phyloP scores from a whole-genome alignment of 495 filamentous ascomycete genomes.

The Paragyromitra xinjiangensis region DNA sequence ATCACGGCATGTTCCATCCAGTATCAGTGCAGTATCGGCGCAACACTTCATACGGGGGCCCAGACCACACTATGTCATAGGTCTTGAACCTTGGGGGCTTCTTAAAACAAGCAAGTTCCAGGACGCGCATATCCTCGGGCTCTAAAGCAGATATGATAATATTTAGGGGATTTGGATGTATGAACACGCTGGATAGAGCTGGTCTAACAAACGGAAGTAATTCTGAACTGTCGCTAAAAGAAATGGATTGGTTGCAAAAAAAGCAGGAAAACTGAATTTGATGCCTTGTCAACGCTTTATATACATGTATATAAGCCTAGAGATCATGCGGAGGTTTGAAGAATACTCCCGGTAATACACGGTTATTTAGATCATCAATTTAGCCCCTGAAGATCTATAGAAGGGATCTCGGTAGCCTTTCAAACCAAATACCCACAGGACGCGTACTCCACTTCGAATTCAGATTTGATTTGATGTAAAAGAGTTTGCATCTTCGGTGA shows the following conservation, averaged over 20 bases:
- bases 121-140: background rate
- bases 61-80: slow-evolving; percentile 10
- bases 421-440: background rate
- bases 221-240: background rate
- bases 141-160: background rate
- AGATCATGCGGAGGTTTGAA: background rate
- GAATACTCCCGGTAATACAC: background rate
- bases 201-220: background rate
- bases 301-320: background rate
- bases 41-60: background rate
- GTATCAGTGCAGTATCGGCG: background rate
- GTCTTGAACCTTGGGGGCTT: slow-evolving; percentile 1
- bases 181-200: background rate
- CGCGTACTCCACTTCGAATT: slow-evolving; percentile 1
- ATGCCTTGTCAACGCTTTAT: background rate
- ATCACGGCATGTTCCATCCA: slow-evolving; percentile 3
- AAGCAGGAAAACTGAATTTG: background rate
- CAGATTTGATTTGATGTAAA: slow-evolving; percentile 1
- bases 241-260: background rate
- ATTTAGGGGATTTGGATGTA: background rate
- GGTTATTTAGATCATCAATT: slow-evolving; percentile 5
- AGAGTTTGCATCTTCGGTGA: slow-evolving; percentile 12
- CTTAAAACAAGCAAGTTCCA: background rate
- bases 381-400: slow-evolving; percentile 37
- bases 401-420: background rate